A percentile compares a stretch with the other conserved stretches of the same genome.
These are phyloP conservation scores for Eucalyptus erythrocorys DNA, from an alignment of 345 rosid species.

Conservation along the genomic window DNA sequence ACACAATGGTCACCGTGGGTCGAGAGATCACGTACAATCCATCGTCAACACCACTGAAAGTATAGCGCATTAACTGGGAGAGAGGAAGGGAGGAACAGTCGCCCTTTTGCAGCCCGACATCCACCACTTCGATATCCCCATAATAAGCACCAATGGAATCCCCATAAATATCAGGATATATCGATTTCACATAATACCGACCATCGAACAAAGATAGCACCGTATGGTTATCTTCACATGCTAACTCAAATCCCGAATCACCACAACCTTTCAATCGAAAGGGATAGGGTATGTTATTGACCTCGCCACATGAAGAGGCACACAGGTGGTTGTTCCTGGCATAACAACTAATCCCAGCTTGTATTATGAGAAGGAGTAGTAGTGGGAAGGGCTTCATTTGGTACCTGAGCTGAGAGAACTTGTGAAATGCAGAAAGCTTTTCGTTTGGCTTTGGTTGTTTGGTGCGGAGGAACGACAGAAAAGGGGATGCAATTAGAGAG, in stretches of 20 bases:
- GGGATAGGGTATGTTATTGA: rapidly evolving
- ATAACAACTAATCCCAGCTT: background rate
- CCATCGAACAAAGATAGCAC: background rate
- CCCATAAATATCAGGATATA: rapidly evolving
- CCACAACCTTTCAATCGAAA: background rate
- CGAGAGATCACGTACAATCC: rapidly evolving
- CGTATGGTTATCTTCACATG: background rate
- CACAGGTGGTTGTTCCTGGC: rapidly evolving
- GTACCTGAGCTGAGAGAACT: background rate
- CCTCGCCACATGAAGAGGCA: rapidly evolving
- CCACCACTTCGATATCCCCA: no score
- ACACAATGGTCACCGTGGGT: no score
- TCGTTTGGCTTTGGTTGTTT: background rate
- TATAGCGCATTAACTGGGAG: rapidly evolving
- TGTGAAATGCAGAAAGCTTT: background rate
- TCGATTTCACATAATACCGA: background rate
- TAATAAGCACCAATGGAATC: rapidly evolving
- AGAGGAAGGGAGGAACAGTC: background rate
- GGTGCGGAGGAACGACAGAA: background rate
- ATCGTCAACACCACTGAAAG: no score
- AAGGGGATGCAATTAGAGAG: background rate
- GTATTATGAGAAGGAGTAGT: background rate
- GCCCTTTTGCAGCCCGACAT: no score
- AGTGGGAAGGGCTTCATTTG: background rate
- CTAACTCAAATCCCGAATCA: no score